Base-by-base conservation (phyloP, 2,329 filamentous ascomycete genomes). In the Elsinoe australis region DNA sequence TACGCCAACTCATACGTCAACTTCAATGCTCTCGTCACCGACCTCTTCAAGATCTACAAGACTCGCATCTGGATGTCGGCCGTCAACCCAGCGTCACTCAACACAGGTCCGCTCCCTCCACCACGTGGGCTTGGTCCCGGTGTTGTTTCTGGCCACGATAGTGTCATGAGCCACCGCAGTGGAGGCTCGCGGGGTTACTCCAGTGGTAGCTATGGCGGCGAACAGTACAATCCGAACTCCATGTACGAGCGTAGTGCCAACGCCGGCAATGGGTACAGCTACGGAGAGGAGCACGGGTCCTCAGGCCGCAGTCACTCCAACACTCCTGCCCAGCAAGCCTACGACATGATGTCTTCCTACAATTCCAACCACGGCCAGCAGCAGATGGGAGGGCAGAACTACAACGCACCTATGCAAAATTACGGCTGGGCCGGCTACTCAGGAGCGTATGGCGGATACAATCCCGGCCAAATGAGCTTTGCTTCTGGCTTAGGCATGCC, bases 31-130 rank as follows among this genome's bases (percentile, higher is more conserved):
- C 79, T 98, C 12, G 92, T 98, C 47, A 95, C 89, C 0, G 92
- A 98, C 63, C 75, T 98, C 9, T 98, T 96, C 77, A 96, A 96
- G 69, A 90, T 96, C 53, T 98, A 96, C 75, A 98, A 98, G 72
- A 95, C 90, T 17, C 81, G 94, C 58, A 98, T 98, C 59, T 98
- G 92, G 92, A 95, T 98, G 87, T 96, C 90, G 3, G 92, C 92
- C 3, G 94, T 98, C 66, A 98, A 98, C 63, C 92, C 92, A 5
- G 92, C 90, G 4, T 95, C 90, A 0, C 95, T 96, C 65, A 61
- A 62, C 3, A 60, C 63, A 15, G 58, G 61, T 21, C 60, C 62
- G 4, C 58, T 61, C 46, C 59, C 63, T 53, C 60, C 62, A 28
- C 63, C 62, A 14, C 61, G 56, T 46, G 62, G 60, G 35, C 61